Percentiles rank a stretch among this genome's conserved stretches.
Conservation (phyloP, 2,329 filamentous ascomycete genomes). For the Paracoccidioides lutzii region DNA sequence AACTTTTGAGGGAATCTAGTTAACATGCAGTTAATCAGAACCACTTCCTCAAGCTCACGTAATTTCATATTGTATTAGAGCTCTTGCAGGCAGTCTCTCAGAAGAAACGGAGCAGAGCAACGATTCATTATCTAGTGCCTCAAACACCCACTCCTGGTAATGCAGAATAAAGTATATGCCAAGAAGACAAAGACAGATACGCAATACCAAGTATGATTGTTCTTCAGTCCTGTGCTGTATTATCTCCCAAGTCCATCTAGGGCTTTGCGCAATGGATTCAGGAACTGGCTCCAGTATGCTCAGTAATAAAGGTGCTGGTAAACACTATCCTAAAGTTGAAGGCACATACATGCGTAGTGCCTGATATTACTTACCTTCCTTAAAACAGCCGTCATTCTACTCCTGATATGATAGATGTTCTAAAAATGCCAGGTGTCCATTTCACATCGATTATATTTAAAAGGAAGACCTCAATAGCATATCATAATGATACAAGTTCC, state of each 20-base stretch:
- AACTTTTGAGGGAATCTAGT: no score
- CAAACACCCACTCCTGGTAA: no score
- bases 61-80: no score
- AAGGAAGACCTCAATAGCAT: not conserved
- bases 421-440: not conserved
- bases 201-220: not conserved
- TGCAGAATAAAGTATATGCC: no score
- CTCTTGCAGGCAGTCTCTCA: no score
- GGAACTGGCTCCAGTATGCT: not conserved
- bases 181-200: not conserved
- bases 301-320: not conserved
- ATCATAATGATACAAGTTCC: constrained; percentile 48
- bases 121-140: no score
- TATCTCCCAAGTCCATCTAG: not conserved
- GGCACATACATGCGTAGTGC: not conserved
- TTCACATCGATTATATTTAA: not conserved
- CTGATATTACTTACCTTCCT: not conserved
- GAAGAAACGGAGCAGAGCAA: no score
- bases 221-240: no score
- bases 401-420: not conserved
- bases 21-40: not conserved
- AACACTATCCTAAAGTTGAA: not conserved
- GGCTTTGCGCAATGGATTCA: not conserved
- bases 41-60: no score
- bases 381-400: not conserved